Conservation (phyloP, 108 stramenopile species). For the Cyclotella distinguenda region DNA sequence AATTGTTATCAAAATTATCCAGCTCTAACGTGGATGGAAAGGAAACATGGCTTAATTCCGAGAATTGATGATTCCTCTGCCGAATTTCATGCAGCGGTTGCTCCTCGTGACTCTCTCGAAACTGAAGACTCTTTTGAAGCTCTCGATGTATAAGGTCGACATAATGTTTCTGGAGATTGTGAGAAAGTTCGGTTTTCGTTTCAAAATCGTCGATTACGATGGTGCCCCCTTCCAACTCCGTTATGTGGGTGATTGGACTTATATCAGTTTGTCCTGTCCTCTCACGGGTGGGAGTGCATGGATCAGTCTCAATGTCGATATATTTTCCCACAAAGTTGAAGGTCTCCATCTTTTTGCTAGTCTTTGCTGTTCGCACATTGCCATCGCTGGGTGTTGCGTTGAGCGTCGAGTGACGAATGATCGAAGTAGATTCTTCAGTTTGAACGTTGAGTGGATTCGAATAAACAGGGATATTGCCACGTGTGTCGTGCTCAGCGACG, state of each 20-base stretch:
- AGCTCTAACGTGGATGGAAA: background rate
- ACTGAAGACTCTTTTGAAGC: background rate
- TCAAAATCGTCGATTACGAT: background rate
- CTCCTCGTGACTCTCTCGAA: background rate
- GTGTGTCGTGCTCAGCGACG: too few relatives aligned
- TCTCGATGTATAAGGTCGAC: slow-evolving; percentile 5
- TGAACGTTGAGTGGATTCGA: background rate
- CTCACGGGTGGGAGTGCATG: background rate
- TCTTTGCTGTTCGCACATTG: background rate
- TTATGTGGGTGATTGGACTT: background rate
- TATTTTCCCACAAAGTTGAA: slow-evolving; percentile 11
- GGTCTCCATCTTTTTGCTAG: background rate
- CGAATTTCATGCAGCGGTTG: background rate
- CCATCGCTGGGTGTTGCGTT: background rate
- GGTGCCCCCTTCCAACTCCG: background rate
- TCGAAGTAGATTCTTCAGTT: too few relatives aligned
- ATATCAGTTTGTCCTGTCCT: background rate
- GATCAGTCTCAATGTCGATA: background rate
- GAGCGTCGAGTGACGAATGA: background rate
- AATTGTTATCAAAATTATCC: slow-evolving; percentile 1
- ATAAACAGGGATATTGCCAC: too few relatives aligned
- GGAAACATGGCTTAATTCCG: background rate
- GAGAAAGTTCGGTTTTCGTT: slow-evolving; percentile 2
- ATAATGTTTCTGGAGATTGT: background rate
- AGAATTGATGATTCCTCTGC: background rate